Base-by-base conservation (phyloP, 805 yeast genomes). In the Sugiyamaella boreocaroliniensis region DNA sequence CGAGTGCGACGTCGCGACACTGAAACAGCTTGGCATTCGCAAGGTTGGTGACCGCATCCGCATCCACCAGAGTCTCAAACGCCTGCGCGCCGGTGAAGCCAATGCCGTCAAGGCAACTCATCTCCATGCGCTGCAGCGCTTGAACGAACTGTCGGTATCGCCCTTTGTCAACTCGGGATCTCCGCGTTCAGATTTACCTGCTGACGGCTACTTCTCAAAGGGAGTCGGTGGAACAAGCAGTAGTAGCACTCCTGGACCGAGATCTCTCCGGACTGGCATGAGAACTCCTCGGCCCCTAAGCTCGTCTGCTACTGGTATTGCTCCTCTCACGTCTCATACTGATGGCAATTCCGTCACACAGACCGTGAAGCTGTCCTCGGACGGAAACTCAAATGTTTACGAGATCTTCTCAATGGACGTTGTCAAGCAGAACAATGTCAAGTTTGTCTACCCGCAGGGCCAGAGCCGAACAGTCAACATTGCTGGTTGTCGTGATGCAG, bases 31-130 rank as follows among this genome's bases (percentile, higher is more conserved):
- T 10, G 96, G 96, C 0, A 68, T 92, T 10, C 57, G 61, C n/a
- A 84, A 80, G 58, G 79, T 92, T 14, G 97, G 98, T 0, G 98
- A 93, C 66, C 72, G 97, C 26, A 72, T 92, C 18, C 73, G 85
- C 29, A 68, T 92, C 10, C 80, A 83, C 61, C 71, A 79, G 14
- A 82, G 84, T 18, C 73, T 86, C 2, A 71, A 76, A 29, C 66
- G 71, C 43, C 60, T 81, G 52, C 73, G 78, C 8, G n/a, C 43
- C 5, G 20, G 41, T 4, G 45, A 45, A 4, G 20, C 48, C 7
- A 14, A 37, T n/a, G 18, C 26, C 19, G 20, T 29, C 41, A 45
- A 34, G 14, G 9, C 40, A 7, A 29, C 48, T 10, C 48, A 34
- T 16, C 22, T 15, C 2, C 22, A 29, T 5, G 18, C 22, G 8